Evolutionary conservation across 2,329 filamentous ascomycete species (phyloP), one percentile per base, ranked within the genome.

Genomic region (Aspergillus ochraceoroseus): DNA sequence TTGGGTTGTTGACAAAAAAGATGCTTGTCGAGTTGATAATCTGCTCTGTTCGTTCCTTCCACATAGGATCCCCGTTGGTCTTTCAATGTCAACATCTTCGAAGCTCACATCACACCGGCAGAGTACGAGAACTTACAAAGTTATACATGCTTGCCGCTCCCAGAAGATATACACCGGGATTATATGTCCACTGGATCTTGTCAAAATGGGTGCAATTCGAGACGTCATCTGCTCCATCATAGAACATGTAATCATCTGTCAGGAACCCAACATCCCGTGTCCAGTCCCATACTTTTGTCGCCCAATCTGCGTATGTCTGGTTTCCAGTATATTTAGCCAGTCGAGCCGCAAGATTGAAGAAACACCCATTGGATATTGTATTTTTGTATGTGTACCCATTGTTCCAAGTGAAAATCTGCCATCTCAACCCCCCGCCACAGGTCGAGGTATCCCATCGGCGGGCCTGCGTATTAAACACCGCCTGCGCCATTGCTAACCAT

Each of bases 401-500:
- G 20, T 62, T 62, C 48, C 55, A 62, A 0, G 56, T 57, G 27
- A 60, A 62, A 9, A 62, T 62, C 39, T 62, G 59, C 59, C 59
- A 62, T 4, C 55, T 51, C 50, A 94, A 65, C 7, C 87, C 87
- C 34, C 87, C 87, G 32, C 67, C 71, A 62, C 87, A 94, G 1
- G 71, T 72, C 0, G 65, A 55, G 2, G 65, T 67, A 52, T 92
- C 81, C 83, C 85, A 90, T 14, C 86, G 77, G 13, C 65, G 64
- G 2, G 77, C 79, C 56, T 87, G 87, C 35, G 83, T 80, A 67
- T 90, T 87, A 64, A 90, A 94, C 2, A 87, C 83, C 7, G 82
- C 83, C 61, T 88, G 83, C 0, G 77, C 82, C 38, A 92, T 73
- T 5, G 81, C 79, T n/a, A 92, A 73, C 85, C 85, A 94, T 46